These are phyloP conservation scores for Macrophomina phaseolina DNA, from an alignment of 2,329 filamentous ascomycete genomes.

Conservation along the genomic window DNA sequence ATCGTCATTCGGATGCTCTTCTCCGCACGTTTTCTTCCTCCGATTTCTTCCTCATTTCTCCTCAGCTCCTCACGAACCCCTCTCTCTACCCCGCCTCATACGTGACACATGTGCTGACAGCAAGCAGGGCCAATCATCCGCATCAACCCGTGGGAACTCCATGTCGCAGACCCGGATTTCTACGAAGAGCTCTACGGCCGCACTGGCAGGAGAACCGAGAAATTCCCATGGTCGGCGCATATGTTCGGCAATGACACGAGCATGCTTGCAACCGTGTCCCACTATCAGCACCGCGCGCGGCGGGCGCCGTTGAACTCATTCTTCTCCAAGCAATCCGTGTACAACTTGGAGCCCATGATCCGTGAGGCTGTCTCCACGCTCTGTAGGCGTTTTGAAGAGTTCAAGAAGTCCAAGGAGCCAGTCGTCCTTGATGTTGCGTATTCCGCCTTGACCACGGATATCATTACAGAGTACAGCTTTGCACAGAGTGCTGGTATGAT, in stretches of 20 bases:
- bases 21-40: neutral
- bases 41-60: slow-evolving; percentile 9
- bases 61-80: neutral
- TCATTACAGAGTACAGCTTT: slow-evolving; percentile 34
- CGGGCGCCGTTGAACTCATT: slow-evolving; percentile 34
- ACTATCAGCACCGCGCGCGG: slow-evolving; percentile 33
- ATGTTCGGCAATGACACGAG: slow-evolving; percentile 29
- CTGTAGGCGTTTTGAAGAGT: slow-evolving; percentile 29
- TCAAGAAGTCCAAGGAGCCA: slow-evolving; percentile 19
- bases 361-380: slow-evolving; percentile 33
- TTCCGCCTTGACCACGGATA: slow-evolving; percentile 29
- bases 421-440: slow-evolving; percentile 24
- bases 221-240: slow-evolving; percentile 30
- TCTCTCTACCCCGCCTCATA: slow-evolving; percentile 4
- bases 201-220: slow-evolving; percentile 25
- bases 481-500: slow-evolving; percentile 31
- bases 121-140: slow-evolving; percentile 38
- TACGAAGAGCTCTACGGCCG: slow-evolving; percentile 28
- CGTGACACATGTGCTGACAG: neutral
- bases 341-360: slow-evolving; percentile 33
- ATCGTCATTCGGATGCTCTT: neutral
- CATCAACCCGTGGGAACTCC: slow-evolving; percentile 42
- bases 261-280: slow-evolving; percentile 30
- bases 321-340: slow-evolving; percentile 36
- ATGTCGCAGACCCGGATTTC: slow-evolving; percentile 37